Evolutionary conservation across 305 asterid genomes (phyloP), one percentile per base, ranked within the genome.

Genomic region (Nicotiana rustica): DNA sequence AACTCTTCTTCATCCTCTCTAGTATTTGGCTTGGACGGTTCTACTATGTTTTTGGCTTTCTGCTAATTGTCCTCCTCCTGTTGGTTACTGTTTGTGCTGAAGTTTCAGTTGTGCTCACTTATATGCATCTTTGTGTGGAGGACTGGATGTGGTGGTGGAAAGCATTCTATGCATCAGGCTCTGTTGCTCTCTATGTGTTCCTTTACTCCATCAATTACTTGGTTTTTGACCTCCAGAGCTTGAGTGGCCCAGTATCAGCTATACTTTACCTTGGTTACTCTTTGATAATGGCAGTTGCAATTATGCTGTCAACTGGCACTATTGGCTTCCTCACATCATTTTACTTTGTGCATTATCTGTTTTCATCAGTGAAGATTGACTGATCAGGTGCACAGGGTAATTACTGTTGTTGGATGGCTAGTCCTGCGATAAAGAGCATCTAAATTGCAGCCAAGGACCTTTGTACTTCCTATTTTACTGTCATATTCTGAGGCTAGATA

Each of bases 81-180:
- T 79, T 93, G 88, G 97, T 93, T 25, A 65, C 88, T 1, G 98
- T 94, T 10, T 94, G 98, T 84, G 98, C 94, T 41, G 97, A 94
- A 84, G 95, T 93, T 79, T 94, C 97, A 0, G 93, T 94, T 52
- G 96, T 94, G 71, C 87, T 94, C 69, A 94, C 97, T 17, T 94
- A 93, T 88, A 93, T 93, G 97, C 97, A 94, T 84, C 92, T 93
- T 4, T 94, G 95, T 38, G 95, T 92, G 14, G 98, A 94, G 92
- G 98, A 94, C 38, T 94, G 97, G 97, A 87, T 88, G 95, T 94
- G 98, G 98, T 94, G 97, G 98, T 94, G 98, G 98, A 94, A 92
- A 87, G 92, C 96, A 5, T 91, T 92, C 91, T 92, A 85, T 25
- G 95, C 97, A 44, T 92, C 97, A 0, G 95, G 97, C 35, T 94